Percentiles rank a stretch among this genome's conserved stretches.
phyloP scores from a whole-genome alignment of 106 monocot species.

The Phalaenopsis equestris region DNA sequence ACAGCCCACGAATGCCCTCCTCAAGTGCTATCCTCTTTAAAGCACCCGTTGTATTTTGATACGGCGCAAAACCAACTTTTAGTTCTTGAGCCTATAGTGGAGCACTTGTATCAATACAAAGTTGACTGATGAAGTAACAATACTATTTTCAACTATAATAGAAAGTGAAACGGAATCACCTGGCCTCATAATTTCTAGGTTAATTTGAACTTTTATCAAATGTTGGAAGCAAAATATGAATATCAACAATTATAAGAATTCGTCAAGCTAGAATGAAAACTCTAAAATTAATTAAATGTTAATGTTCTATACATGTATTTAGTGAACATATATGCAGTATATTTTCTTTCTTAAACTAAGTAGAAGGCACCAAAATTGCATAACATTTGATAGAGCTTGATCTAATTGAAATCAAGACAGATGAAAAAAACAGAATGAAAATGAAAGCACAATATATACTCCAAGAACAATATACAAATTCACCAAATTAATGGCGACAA shows the following conservation, averaged over 20 bases:
- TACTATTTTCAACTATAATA: no score
- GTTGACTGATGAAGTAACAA: no score
- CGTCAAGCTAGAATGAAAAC: background rate
- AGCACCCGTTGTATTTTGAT: constrained; percentile 39
- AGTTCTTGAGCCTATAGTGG: constrained; percentile 43
- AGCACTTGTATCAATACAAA: no score
- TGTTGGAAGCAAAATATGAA: no score
- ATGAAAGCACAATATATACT: no score
- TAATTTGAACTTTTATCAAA: no score
- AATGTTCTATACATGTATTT: background rate
- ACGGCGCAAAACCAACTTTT: constrained; percentile 32
- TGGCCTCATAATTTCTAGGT: no score
- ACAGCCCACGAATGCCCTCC: constrained; percentile 61
- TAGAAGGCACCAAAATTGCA: background rate
- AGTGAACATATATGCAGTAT: background rate
- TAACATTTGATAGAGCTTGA: background rate
- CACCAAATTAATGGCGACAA: no score
- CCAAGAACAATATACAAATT: no score
- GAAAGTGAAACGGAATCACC: no score
- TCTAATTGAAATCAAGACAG: no score
- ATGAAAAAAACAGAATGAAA: no score
- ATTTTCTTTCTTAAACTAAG: background rate
- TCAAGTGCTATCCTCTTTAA: constrained; percentile 56
- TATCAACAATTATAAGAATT: background rate
- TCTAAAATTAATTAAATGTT: background rate